Percentiles rank a stretch among this genome's conserved stretches.
These are phyloP conservation scores for Neoscytalidium dimidiatum DNA, from an alignment of 2,329 filamentous ascomycete species.

Conservation along the genomic window DNA sequence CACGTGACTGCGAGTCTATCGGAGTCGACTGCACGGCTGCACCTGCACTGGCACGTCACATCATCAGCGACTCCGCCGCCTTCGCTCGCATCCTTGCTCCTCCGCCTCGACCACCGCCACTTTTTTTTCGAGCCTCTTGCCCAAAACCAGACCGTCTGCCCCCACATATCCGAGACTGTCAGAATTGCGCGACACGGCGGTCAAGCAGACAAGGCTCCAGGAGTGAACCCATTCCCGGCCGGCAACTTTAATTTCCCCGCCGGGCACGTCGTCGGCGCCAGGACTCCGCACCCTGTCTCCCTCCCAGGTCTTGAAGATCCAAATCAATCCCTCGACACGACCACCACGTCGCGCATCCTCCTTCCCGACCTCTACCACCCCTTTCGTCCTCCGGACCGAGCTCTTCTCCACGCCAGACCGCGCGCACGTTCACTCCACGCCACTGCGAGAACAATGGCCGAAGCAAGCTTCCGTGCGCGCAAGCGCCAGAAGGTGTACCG, in stretches of 20 bases:
- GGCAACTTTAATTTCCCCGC: no score
- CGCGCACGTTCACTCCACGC: not conserved
- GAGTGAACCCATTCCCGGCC: no score
- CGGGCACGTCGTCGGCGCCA: no score
- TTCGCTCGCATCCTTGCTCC: not conserved
- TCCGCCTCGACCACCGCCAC: not conserved
- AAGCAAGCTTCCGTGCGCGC: slow-evolving; percentile 48
- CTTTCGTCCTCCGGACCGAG: not conserved
- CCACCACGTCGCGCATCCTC: no score
- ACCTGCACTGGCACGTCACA: not conserved
- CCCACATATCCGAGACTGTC: not conserved
- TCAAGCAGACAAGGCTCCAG: not conserved
- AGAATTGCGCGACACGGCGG: not conserved
- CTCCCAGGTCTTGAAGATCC: not conserved
- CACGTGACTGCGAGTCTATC: slow-evolving; percentile 3
- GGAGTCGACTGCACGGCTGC: no score
- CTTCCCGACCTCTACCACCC: no score
- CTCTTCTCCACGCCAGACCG: no score
- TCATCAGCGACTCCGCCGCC: not conserved
- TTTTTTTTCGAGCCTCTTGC: no score
- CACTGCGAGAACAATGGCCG: slow-evolving; percentile 15
- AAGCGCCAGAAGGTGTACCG: slow-evolving; percentile 56
- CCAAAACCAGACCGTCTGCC: not conserved
- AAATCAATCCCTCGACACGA: not conserved
- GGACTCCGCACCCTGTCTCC: not conserved